Percentiles rank a stretch among this genome's conserved stretches.
Conservation (phyloP, 2,329 filamentous ascomycete genomes). For the Aspergillus fumigatiaffinis region DNA sequence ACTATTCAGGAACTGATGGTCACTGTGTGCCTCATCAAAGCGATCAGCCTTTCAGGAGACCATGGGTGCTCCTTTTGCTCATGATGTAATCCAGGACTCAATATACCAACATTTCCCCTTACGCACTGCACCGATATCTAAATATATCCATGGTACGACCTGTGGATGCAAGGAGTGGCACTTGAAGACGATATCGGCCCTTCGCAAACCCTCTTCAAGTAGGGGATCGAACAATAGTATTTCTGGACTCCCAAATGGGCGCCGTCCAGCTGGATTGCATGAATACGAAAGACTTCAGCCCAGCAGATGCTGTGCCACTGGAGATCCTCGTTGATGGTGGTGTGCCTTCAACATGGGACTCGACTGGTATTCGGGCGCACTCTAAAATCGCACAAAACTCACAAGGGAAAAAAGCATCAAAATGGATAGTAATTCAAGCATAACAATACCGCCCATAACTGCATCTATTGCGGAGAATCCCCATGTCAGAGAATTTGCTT, state of each 20-base stretch:
- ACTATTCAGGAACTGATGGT: not conserved
- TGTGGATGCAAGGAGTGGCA: not conserved
- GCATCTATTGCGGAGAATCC: too few relatives aligned
- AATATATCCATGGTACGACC: not conserved
- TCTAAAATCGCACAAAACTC: not conserved
- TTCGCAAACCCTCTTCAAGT: not conserved
- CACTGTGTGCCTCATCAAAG: not conserved
- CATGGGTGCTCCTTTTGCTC: not conserved
- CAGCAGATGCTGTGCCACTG: not conserved
- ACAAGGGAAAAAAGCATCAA: not conserved
- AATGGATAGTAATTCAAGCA: not conserved
- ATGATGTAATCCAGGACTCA: not conserved
- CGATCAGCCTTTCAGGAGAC: not conserved
- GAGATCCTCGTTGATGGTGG: not conserved
- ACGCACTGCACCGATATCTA: not conserved
- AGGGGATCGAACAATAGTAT: not conserved
- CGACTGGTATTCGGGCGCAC: not conserved
- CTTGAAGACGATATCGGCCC: not conserved
- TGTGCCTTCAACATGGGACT: not conserved
- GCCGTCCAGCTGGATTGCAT: not conserved
- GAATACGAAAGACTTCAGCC: not conserved
- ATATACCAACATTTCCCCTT: not conserved
- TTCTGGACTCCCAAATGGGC: not conserved
- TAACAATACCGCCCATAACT: not conserved
- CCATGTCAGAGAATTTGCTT: not conserved